Base-by-base conservation (phyloP, 495 filamentous ascomycete genomes). In the Pseudoneurospora amorphoporcata region DNA sequence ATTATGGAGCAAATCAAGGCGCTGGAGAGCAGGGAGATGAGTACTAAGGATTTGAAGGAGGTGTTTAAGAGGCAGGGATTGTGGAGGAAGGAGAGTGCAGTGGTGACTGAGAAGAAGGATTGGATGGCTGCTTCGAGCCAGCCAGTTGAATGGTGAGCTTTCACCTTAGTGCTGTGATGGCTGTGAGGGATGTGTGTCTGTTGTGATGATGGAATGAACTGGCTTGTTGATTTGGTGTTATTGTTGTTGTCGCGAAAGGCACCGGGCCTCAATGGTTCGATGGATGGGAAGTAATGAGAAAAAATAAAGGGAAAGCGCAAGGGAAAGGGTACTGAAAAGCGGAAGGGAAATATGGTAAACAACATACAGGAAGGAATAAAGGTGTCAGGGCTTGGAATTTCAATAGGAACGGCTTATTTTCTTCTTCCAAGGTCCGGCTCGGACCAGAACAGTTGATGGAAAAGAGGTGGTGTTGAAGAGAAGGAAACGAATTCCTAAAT, bases 1-100 rank as follows among this genome's bases (percentile, higher is more conserved):
- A 76, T 80, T 23, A 58, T 78, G 23, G 73, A 43, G 53, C 75
- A 77, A 61, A 79, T 78, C 61, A 69, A 69, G 5, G 75, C 72
- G 61, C 68, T 79, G 16, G 75, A 78, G 71, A 14, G 19, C 2
- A 75, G 75, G 9, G 17, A 70, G 23, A 23, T 23, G 23, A 23
- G 23, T 14, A 68, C 76, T 4, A 70, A 39, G 17, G 73, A 45
- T 58, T 71, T 71, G 3, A 19, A 12, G 17, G 38, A 37, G 4
- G 45, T 71, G 45, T 78, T 75, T 16, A 45, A 39, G 47, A 45
- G 37, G 16, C 72, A 74, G 75, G 53, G 32, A 65, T 23, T 79
- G 68, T 80, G 78, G 78, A 70, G 0, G 1, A 65, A 37, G 53
- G 8, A 40, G 39, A 0, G 5, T 14, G 47, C 32, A 2, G 53